These are phyloP conservation scores for Amanita exitialis DNA, from an alignment of 768 basidiomycete genomes.

Conservation along the genomic window DNA sequence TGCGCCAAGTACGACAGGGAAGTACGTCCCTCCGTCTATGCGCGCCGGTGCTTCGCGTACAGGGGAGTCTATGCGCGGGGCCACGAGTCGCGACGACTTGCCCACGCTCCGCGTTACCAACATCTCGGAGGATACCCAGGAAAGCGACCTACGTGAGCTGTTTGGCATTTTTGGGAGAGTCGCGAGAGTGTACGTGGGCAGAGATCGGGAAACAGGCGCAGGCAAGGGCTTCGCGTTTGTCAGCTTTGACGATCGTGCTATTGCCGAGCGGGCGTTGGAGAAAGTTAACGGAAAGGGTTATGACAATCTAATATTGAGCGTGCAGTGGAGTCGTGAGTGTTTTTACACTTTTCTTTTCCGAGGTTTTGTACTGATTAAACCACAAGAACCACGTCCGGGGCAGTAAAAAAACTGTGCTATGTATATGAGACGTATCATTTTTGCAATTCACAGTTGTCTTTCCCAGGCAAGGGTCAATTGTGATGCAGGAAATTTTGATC, in stretches of 20 bases:
- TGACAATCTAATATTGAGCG: slow-evolving; percentile 76
- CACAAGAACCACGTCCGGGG: not conserved
- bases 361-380: not conserved
- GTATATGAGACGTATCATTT: not conserved
- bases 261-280: slow-evolving; percentile 82
- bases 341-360: not conserved
- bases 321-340: slow-evolving; percentile 52
- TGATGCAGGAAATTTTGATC: not conserved
- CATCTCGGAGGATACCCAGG: slow-evolving; percentile 90
- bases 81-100: slow-evolving; percentile 72
- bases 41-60: slow-evolving; percentile 58
- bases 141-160: slow-evolving; percentile 87
- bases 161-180: slow-evolving; percentile 83
- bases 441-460: not conserved
- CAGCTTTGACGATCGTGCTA: slow-evolving; percentile 75
- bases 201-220: slow-evolving; percentile 88
- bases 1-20: slow-evolving; percentile 43
- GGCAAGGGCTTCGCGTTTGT: slow-evolving; percentile 98
- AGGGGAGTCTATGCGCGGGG: slow-evolving; percentile 69
- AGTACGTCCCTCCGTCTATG: slow-evolving; percentile 94
- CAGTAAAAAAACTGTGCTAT: not conserved
- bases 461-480: no score
- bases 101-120: slow-evolving; percentile 97
- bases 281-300: slow-evolving; percentile 90
- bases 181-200: slow-evolving; percentile 86